These are phyloP conservation scores for Wickerhamomyces bisporus DNA, from an alignment of 805 yeast genomes.

Conservation along the genomic window DNA sequence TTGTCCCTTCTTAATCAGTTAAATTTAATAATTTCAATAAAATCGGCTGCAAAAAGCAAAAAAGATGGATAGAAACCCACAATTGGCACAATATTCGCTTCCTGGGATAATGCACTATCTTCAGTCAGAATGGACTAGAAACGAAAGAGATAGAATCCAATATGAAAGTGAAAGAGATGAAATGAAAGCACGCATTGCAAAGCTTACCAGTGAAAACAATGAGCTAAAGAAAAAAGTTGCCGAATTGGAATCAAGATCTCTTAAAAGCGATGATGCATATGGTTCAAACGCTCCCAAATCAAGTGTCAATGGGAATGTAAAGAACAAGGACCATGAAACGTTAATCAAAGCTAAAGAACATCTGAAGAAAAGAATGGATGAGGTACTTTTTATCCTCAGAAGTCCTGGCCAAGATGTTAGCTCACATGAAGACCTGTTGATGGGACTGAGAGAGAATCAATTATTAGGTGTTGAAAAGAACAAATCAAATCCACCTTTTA, in stretches of 20 bases:
- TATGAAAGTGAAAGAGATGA: constrained; percentile 60
- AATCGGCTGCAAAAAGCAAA: neutral
- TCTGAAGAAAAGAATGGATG: constrained; percentile 23
- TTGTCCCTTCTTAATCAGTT: too few relatives aligned
- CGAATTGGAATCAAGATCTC: neutral
- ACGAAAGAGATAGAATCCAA: constrained; percentile 53
- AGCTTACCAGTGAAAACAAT: constrained; percentile 49
- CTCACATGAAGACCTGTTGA: neutral
- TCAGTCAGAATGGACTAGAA: constrained; percentile 57
- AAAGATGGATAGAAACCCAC: neutral
- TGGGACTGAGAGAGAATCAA: neutral
- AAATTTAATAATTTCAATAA: too few relatives aligned
- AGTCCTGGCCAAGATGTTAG: constrained; percentile 13
- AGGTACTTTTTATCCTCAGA: constrained; percentile 25
- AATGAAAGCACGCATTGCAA: constrained; percentile 47
- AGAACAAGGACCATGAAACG: constrained; percentile 8
- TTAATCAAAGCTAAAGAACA: constrained; percentile 22
- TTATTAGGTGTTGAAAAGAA: neutral
- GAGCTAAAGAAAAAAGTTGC: constrained; percentile 19
- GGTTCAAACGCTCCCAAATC: neutral
- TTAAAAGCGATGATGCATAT: constrained; percentile 4
- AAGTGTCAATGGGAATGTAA: neutral
- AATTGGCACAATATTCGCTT: constrained; percentile 14
- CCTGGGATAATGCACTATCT: constrained; percentile 58
- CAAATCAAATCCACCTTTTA: neutral